Conservation (phyloP, 2,329 filamentous ascomycete species). For the Onygenales sp. region DNA sequence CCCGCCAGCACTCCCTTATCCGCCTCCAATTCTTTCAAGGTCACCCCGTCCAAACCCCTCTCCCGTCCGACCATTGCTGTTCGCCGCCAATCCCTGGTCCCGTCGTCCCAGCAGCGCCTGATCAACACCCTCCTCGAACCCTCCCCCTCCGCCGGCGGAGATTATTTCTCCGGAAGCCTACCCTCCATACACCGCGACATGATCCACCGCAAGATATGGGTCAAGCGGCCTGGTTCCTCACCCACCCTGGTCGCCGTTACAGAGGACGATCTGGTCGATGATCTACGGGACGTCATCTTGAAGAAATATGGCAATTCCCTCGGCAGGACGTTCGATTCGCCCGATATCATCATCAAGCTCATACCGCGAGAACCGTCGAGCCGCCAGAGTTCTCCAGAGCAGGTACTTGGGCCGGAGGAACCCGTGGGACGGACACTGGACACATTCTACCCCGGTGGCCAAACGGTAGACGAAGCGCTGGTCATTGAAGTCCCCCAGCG, state of each 20-base stretch:
- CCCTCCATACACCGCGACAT: slow-evolving; percentile 21
- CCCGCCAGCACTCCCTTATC: slow-evolving; percentile 2
- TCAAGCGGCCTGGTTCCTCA: slow-evolving; percentile 75
- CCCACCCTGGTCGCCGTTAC: slow-evolving; percentile 77
- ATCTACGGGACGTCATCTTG: slow-evolving; percentile 84
- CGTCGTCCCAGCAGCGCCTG: slow-evolving; percentile 29
- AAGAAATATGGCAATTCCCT: slow-evolving; percentile 91
- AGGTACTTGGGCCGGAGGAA: slow-evolving; percentile 76
- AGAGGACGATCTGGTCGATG: slow-evolving; percentile 87
- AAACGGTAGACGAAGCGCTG: slow-evolving; percentile 79
- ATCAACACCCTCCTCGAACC: slow-evolving; percentile 26
- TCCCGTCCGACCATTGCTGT: slow-evolving; percentile 17
- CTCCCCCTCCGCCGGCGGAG: slow-evolving; percentile 14
- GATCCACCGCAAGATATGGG: slow-evolving; percentile 72
- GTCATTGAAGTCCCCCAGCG: slow-evolving; percentile 75
- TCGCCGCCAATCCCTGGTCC: slow-evolving; percentile 32
- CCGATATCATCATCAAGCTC: slow-evolving; percentile 76
- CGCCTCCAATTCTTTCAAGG: not conserved
- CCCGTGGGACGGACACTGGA: slow-evolving; percentile 69
- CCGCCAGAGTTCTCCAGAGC: slow-evolving; percentile 45
- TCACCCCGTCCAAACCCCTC: not conserved
- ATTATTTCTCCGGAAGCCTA: slow-evolving; percentile 13
- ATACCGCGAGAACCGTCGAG: slow-evolving; percentile 52
- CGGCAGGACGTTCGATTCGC: slow-evolving; percentile 78
- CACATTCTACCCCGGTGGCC: slow-evolving; percentile 74